A percentile compares a stretch with the other conserved stretches of the same genome.
These are phyloP conservation scores for Austroboletus niveus DNA, from an alignment of 1,284 basidiomycete genomes.

Conservation along the genomic window DNA sequence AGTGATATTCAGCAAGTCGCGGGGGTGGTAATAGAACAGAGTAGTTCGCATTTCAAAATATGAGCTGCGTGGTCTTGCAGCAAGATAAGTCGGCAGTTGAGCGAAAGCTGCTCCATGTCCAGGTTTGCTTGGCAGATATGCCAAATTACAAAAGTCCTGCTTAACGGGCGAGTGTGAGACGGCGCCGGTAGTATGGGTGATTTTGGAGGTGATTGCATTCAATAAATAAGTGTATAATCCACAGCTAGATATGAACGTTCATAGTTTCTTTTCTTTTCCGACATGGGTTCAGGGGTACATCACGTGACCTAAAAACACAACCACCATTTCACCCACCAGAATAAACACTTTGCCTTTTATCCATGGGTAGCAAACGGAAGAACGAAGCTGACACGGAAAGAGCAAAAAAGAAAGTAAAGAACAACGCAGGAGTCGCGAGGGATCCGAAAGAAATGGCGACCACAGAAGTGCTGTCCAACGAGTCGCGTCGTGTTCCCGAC, in stretches of 20 bases:
- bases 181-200: background rate
- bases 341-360: background rate
- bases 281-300: conserved; percentile 4
- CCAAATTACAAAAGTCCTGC: background rate
- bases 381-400: conserved; percentile 6
- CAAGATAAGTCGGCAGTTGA: conserved; percentile 15
- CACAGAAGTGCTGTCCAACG: background rate
- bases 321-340: too few relatives aligned
- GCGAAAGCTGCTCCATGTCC: conserved; percentile 10
- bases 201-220: conserved; percentile 13
- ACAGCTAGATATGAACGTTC: background rate
- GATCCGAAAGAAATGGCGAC: background rate
- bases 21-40: conserved; percentile 11
- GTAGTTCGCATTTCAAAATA: conserved; percentile 16
- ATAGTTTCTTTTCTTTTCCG: too few relatives aligned
- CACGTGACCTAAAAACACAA: conserved; percentile 10
- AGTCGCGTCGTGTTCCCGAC: background rate
- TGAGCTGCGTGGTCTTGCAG: background rate
- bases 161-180: background rate
- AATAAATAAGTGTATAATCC: conserved; percentile 26
- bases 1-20: conserved; percentile 1
- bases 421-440: background rate
- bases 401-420: conserved; percentile 19
- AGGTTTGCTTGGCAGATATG: background rate
- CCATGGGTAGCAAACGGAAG: conserved; percentile 29